Evolutionary conservation across 805 yeast species (phyloP).

Genomic region (Nakazawaea wyomingensis): DNA sequence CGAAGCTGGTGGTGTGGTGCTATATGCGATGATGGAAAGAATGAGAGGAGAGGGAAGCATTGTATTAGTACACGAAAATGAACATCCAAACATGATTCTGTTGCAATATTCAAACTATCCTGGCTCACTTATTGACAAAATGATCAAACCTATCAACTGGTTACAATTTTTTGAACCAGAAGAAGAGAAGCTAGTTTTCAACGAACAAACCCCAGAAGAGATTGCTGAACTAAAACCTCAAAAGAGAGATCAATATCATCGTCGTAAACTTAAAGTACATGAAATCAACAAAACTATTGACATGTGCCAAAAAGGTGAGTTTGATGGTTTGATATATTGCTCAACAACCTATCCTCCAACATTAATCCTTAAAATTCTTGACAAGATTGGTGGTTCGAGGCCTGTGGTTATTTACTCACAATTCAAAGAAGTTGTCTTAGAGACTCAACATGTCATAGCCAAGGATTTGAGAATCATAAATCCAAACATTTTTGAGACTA

Average conservation of each 20-base stretch:
- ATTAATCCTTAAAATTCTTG: conserved; percentile 56
- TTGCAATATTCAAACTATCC: conserved; percentile 63
- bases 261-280: conserved; percentile 54
- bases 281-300: conserved; percentile 47
- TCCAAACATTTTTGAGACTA: conserved; percentile 75
- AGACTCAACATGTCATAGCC: conserved; percentile 63
- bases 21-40: conserved; percentile 82
- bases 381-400: conserved; percentile 74
- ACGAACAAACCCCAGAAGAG: conserved; percentile 44
- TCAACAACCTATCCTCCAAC: conserved; percentile 68
- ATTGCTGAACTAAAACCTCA: conserved; percentile 50
- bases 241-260: conserved; percentile 60
- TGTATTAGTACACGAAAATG: conserved; percentile 82
- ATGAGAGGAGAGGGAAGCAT: conserved; percentile 76
- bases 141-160: conserved; percentile 68
- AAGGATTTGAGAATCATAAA: conserved; percentile 70
- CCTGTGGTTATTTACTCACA: conserved; percentile 81
- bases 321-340: conserved; percentile 73
- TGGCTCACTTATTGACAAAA: conserved; percentile 41
- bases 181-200: conserved; percentile 27
- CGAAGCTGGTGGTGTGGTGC: conserved; percentile 90
- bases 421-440: conserved; percentile 73
- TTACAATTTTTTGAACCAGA: conserved; percentile 83
- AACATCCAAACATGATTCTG: conserved; percentile 78
- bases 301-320: conserved; percentile 44